Evolutionary conservation across 495 filamentous ascomycete species (phyloP).

Genomic region (Bryoglossum gracile): DNA sequence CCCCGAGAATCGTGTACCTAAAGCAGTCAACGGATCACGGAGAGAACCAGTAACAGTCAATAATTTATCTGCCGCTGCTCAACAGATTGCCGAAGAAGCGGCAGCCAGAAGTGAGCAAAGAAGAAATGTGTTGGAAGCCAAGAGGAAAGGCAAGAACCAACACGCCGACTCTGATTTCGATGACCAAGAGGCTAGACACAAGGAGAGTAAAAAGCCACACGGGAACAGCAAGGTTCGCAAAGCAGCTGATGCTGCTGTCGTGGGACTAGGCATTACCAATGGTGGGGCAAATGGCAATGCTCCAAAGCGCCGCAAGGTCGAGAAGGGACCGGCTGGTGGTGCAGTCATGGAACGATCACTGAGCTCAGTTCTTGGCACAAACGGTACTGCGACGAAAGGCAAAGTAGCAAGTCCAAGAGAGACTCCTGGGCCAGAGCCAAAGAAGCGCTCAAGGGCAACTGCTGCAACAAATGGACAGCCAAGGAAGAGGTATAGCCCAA

Average conservation of each 20-base stretch:
- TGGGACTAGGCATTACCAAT: conserved; percentile 50
- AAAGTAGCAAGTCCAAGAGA: conserved; percentile 54
- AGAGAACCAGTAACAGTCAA: conserved; percentile 68
- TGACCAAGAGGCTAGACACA: conserved; percentile 48
- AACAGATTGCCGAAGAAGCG: conserved; percentile 69
- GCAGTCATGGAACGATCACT: conserved; percentile 64
- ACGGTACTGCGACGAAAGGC: conserved; percentile 37
- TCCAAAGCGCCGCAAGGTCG: conserved; percentile 74
- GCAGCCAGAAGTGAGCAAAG: conserved; percentile 71
- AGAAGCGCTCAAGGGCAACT: conserved; percentile 55
- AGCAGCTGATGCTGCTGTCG: conserved; percentile 40
- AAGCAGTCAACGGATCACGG: conserved; percentile 60
- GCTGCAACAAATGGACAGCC: conserved; percentile 47
- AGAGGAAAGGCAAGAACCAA: conserved; percentile 58
- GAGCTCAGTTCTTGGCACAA: conserved; percentile 48
- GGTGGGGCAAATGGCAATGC: conserved; percentile 38
- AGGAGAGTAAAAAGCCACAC: conserved; percentile 53
- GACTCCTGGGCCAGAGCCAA: conserved; percentile 52
- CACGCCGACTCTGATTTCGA: conserved; percentile 73
- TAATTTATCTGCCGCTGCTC: conserved; percentile 58
- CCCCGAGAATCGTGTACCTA: conserved; percentile 69
- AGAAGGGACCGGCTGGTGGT: conserved; percentile 51
- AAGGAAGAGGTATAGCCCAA: conserved; percentile 60
- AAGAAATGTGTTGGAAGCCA: conserved; percentile 70
- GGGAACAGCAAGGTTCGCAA: conserved; percentile 56